Percentiles rank a stretch among this genome's conserved stretches.
phyloP scores from a whole-genome alignment of 164 flowering plant genomes.

The Saururus chinensis region DNA sequence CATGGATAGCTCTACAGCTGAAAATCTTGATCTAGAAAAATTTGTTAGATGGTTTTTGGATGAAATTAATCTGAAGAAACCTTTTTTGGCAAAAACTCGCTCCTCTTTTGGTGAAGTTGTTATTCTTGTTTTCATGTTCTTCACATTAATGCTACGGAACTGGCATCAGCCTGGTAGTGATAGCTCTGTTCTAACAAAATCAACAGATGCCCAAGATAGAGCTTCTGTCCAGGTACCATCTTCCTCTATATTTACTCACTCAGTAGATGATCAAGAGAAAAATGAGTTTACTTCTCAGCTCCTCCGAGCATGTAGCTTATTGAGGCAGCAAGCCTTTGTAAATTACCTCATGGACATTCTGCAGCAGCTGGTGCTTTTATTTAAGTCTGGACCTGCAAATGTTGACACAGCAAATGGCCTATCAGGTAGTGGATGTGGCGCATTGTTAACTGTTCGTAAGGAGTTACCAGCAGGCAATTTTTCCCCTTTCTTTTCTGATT shows the following conservation, averaged over 20 bases:
- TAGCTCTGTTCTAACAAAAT: constrained; percentile 29
- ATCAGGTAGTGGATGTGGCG: constrained; percentile 80
- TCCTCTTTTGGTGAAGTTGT: constrained; percentile 88
- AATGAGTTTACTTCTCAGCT: constrained; percentile 74
- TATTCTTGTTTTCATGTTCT: constrained; percentile 90
- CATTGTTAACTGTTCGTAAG: constrained; percentile 72
- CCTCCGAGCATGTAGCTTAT: constrained; percentile 66
- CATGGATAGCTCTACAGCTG: constrained; percentile 69
- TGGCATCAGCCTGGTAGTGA: constrained; percentile 99
- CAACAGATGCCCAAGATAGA: constrained; percentile 58
- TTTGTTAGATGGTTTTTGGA: constrained; percentile 80
- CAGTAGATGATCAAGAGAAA: constrained; percentile 57
- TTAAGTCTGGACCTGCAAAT: constrained; percentile 62
- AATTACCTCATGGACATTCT: constrained; percentile 87
- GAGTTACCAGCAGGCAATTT: constrained; percentile 95
- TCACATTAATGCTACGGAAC: constrained; percentile 93
- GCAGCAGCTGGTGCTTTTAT: constrained; percentile 77
- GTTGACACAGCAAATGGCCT: constrained; percentile 38
- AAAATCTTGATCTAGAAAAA: constrained; percentile 66
- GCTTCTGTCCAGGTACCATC: constrained; percentile 20
- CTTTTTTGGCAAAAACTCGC: constrained; percentile 55
- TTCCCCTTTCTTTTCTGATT: constrained; percentile 96
- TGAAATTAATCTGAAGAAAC: constrained; percentile 67
- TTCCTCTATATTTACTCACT: constrained; percentile 25
- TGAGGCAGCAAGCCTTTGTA: constrained; percentile 85